Evolutionary conservation across 352 stramenopile genomes (phyloP).

Genomic region (Lagenidium giganteum): DNA sequence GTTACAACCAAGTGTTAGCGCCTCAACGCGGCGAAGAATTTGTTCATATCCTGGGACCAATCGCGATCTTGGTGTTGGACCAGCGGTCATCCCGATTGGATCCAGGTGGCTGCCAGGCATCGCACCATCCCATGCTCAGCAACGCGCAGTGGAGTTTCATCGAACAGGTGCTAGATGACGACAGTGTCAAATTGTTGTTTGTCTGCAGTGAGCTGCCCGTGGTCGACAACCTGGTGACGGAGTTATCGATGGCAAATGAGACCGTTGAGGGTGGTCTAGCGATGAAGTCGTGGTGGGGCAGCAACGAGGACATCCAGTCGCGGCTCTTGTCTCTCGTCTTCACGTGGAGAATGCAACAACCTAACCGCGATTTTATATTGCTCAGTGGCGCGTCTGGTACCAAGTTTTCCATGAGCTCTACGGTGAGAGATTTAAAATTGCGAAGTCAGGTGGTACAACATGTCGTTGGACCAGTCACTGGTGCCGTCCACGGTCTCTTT

Average conservation of each 20-base stretch:
- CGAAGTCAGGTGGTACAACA: conserved; percentile 36
- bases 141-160: conserved; percentile 59
- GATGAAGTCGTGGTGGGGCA: conserved; percentile 33
- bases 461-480: conserved; percentile 31
- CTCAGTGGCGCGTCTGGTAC: conserved; percentile 33
- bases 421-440: conserved; percentile 39
- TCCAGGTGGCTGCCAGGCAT: conserved; percentile 45
- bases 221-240: conserved; percentile 24
- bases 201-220: conserved; percentile 51
- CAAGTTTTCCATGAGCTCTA: conserved; percentile 28
- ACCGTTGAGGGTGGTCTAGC: conserved; percentile 2
- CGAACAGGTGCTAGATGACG: conserved; percentile 29
- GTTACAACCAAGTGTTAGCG: conserved; percentile 50
- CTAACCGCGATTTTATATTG: conserved; percentile 35
- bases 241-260: not conserved
- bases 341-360: conserved; percentile 63
- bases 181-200: conserved; percentile 27
- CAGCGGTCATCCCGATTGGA: conserved; percentile 47
- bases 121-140: conserved; percentile 51
- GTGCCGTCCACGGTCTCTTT: not conserved
- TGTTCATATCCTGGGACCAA: conserved; percentile 26
- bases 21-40: conserved; percentile 66
- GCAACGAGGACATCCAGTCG: conserved; percentile 25
- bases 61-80: conserved; percentile 61
- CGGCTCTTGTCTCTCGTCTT: conserved; percentile 49